Conservation (phyloP, 2,329 filamentous ascomycete genomes). For the Pyricularia pennisetigena region DNA sequence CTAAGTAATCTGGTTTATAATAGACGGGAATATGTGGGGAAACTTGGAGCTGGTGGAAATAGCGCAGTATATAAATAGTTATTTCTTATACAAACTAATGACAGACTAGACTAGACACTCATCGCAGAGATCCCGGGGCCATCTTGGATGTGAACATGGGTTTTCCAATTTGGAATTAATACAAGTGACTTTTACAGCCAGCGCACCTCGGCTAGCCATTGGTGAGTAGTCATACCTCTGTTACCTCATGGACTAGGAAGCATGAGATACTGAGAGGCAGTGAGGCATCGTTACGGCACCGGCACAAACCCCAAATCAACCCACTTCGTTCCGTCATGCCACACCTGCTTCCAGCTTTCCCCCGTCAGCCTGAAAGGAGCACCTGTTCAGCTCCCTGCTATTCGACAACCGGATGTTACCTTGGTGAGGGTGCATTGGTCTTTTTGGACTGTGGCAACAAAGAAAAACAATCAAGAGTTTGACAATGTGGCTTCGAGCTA, state of each 20-base stretch:
- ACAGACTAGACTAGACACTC: not conserved
- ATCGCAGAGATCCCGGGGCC: too few species aligned
- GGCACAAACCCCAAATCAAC: conserved; percentile 7
- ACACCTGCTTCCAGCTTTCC: conserved; percentile 7
- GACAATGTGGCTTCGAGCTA: not conserved
- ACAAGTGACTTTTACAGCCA: too few species aligned
- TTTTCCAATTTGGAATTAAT: too few species aligned
- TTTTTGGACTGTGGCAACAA: too few species aligned
- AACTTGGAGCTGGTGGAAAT: not conserved
- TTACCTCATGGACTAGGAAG: too few species aligned
- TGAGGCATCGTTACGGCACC: not conserved
- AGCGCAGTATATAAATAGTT: not conserved
- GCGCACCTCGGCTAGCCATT: too few species aligned
- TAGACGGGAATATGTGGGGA: not conserved
- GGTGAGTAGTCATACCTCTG: too few species aligned
- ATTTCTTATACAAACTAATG: not conserved
- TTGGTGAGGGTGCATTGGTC: too few species aligned
- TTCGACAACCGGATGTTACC: conserved; percentile 2
- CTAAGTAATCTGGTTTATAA: not conserved
- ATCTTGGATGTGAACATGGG: too few species aligned
- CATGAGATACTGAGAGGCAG: too few species aligned
- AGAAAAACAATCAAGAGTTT: too few species aligned
- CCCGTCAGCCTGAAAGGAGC: conserved; percentile 7
- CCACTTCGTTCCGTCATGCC: conserved; percentile 8
- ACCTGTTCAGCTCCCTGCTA: conserved; percentile 8